A percentile compares a stretch with the other conserved stretches of the same genome.
Evolutionary conservation across 1,284 basidiomycete species (phyloP).

Genomic region (Neonothopanus nambi): DNA sequence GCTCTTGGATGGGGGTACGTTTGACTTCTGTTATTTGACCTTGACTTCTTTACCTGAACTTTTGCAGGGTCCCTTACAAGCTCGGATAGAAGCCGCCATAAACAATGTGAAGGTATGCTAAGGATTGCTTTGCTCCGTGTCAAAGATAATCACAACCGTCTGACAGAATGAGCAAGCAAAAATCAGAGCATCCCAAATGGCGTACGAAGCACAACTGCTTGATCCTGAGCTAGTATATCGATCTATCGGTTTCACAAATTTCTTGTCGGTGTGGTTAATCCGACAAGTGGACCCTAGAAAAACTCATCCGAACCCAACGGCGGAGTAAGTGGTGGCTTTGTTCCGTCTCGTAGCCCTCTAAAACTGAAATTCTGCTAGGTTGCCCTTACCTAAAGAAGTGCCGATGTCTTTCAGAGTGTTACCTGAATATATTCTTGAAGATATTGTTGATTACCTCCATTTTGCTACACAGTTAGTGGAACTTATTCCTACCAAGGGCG

Average conservation of each 20-base stretch:
- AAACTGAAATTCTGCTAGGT: slow-evolving; percentile 39
- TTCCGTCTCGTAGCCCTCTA: background rate
- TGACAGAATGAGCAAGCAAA: slow-evolving; percentile 66
- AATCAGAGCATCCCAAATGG: slow-evolving; percentile 69
- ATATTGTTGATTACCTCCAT: slow-evolving; percentile 88
- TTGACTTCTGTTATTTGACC: background rate
- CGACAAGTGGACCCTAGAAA: slow-evolving; percentile 88
- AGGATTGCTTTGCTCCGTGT: background rate
- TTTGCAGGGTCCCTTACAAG: slow-evolving; percentile 64
- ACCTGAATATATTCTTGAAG: slow-evolving; percentile 95
- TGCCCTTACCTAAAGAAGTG: slow-evolving; percentile 86
- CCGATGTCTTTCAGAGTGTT: slow-evolving; percentile 85
- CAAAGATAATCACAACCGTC: background rate
- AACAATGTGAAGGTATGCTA: slow-evolving; percentile 67
- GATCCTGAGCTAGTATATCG: slow-evolving; percentile 85
- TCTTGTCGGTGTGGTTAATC: slow-evolving; percentile 94
- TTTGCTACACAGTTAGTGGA: slow-evolving; percentile 76
- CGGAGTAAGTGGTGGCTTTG: slow-evolving; percentile 57
- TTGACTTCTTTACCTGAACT: background rate
- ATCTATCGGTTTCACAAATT: slow-evolving; percentile 83
- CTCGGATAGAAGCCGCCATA: slow-evolving; percentile 67
- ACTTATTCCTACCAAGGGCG: background rate
- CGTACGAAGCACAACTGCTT: slow-evolving; percentile 84
- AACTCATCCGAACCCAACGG: slow-evolving; percentile 70
- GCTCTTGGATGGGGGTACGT: slow-evolving; percentile 76